These are phyloP conservation scores for Neurospora sp. DNA, from an alignment of 495 filamentous ascomycete genomes.

Conservation along the genomic window DNA sequence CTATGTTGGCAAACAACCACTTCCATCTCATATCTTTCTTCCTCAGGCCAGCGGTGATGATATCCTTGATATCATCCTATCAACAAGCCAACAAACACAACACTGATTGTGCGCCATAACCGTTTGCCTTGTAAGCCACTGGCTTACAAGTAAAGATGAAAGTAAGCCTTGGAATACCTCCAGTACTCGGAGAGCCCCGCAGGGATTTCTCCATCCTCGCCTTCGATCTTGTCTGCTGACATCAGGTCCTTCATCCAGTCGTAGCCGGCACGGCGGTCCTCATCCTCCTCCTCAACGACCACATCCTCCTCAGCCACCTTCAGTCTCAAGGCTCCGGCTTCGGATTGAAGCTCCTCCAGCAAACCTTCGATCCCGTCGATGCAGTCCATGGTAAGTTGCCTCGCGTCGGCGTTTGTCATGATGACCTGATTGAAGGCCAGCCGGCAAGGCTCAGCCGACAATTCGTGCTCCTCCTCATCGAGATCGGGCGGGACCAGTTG, in stretches of 20 bases:
- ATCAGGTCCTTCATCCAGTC: background rate
- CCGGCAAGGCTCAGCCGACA: background rate
- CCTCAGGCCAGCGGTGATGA: background rate
- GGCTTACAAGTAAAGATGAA: background rate
- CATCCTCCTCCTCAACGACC: background rate
- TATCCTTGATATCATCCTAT: background rate
- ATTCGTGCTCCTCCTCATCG: background rate
- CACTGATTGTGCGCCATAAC: background rate
- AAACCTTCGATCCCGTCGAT: background rate
- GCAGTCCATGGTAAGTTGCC: background rate
- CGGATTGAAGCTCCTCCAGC: background rate
- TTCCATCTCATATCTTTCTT: background rate
- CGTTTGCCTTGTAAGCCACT: background rate
- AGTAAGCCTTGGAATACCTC: background rate
- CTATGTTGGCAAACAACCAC: background rate
- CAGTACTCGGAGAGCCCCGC: background rate
- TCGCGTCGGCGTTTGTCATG: background rate
- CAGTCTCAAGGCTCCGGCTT: background rate
- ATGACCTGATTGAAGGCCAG: background rate
- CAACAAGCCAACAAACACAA: background rate
- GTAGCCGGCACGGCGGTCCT: background rate
- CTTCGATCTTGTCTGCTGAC: background rate
- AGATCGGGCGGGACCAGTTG: background rate
- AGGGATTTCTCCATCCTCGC: background rate
- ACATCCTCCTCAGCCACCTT: too few species aligned